A percentile compares a stretch with the other conserved stretches of the same genome.
phyloP scores from a whole-genome alignment of 148 eudicot species.

The Fagopyrum tataricum region DNA sequence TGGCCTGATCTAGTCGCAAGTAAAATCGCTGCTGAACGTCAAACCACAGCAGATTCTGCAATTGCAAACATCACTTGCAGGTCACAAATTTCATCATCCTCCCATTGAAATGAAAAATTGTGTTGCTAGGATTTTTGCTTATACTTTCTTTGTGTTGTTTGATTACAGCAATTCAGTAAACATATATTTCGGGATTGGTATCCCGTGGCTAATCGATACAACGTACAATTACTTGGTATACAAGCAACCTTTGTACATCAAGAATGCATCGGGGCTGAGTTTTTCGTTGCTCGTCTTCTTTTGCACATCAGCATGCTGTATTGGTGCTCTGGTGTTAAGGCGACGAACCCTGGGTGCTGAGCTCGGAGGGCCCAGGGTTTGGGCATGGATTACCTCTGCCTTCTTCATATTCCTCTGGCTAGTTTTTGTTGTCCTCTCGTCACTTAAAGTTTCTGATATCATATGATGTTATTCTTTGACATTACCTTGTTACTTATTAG shows the following conservation, averaged over 20 bases:
- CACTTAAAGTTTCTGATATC: slow-evolving; percentile 60
- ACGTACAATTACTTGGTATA: slow-evolving; percentile 60
- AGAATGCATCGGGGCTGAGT: slow-evolving; percentile 62
- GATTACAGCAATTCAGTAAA: slow-evolving; percentile 85
- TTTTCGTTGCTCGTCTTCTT: slow-evolving; percentile 82
- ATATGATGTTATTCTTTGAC: slow-evolving; percentile 23
- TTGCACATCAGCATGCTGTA: slow-evolving; percentile 72
- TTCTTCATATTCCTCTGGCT: slow-evolving; percentile 78
- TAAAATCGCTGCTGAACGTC: slow-evolving; percentile 91
- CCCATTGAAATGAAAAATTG: neutral
- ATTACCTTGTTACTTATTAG: neutral
- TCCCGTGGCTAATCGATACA: slow-evolving; percentile 93
- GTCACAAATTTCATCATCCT: neutral
- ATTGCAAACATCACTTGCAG: slow-evolving; percentile 74
- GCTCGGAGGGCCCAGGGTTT: slow-evolving; percentile 79
- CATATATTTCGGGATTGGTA: slow-evolving; percentile 80
- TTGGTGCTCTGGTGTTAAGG: slow-evolving; percentile 64
- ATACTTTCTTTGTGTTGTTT: slow-evolving; percentile 5
- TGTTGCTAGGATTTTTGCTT: neutral
- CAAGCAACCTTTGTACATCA: slow-evolving; percentile 47
- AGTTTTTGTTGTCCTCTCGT: slow-evolving; percentile 64
- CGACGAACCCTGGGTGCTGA: slow-evolving; percentile 75
- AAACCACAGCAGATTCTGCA: slow-evolving; percentile 91
- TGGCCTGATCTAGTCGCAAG: slow-evolving; percentile 98
- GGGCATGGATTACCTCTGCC: slow-evolving; percentile 70